Evolutionary conservation across 495 filamentous ascomycete genomes (phyloP), one percentile per base, ranked within the genome.

Genomic region (Oleoguttula mirabilis): DNA sequence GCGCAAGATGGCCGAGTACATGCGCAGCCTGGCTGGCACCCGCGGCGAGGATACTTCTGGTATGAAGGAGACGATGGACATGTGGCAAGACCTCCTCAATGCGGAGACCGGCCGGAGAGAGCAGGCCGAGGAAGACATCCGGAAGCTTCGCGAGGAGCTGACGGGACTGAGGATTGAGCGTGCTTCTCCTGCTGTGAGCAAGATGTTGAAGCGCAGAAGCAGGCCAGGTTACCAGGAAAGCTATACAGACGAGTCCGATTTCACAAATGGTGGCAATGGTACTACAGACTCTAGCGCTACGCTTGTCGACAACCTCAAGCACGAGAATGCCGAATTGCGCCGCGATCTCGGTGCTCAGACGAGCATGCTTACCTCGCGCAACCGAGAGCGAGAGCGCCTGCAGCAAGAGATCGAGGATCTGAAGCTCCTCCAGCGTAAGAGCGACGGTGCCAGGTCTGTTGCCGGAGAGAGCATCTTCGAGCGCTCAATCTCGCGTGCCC

Each of bases 391-490:
- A 55, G 88, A 95, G 52, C 79, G 87, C 3, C 69, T 98, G 12
- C 92, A 95, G 55, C 84, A 93, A 46, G 90, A 98, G 56, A 98
- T 95, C 32, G 90, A 98, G 63, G 86, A 94, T 40, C 71, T 96
- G 36, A 98, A 96, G 57, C 73, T 96, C 45, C 75, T 77, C 3
- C 77, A 85, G 47, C 77, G 85, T 11, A 75, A 80, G 34, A 73
- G 71, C 19, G 79, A 80, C 47, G 68, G 59, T 24, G 47, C 28
- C 14, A 67, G 72, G 31, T 80, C 77, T 2, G 60, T 87, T 12
- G 76, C 88, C 7, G 81, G 87, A 12, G 90, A 98, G 45, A 92
- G 86, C 54, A 82, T 94, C 40, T 75, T 94, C 32, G 90, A 96
- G 41, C 77, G 90, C 15, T 94, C 88, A 3, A 87, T 83, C 15